Evolutionary conservation across 1,139 yeast genomes (phyloP).

Genomic region (Hansenula sp.): DNA sequence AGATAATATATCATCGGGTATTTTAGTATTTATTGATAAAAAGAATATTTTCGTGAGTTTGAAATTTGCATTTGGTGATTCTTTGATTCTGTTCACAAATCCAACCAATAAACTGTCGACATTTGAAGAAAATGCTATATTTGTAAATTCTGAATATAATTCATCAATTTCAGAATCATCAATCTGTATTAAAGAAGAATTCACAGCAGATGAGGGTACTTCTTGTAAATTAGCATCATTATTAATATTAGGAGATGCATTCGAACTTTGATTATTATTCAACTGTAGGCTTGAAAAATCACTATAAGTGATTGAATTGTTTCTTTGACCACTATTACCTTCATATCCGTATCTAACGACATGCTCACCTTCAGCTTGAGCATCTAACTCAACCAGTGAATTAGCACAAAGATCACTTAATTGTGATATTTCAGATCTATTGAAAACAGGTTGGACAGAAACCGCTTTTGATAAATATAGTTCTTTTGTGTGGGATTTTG

Average conservation of each 20-base stretch:
- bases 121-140: slow-evolving; percentile 44
- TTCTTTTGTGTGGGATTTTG: slow-evolving; percentile 92
- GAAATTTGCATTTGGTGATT: slow-evolving; percentile 34
- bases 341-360: slow-evolving; percentile 25
- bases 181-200: slow-evolving; percentile 7
- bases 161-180: slow-evolving; percentile 51
- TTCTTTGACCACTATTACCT: slow-evolving; percentile 8
- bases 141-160: slow-evolving; percentile 61
- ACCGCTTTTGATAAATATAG: slow-evolving; percentile 88
- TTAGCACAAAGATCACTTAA: slow-evolving; percentile 80
- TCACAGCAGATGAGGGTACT: slow-evolving; percentile 3
- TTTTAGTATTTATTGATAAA: slow-evolving; percentile 49
- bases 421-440: slow-evolving; percentile 80
- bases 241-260: slow-evolving; percentile 15
- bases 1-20: slow-evolving; percentile 36
- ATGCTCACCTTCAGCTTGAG: slow-evolving; percentile 74
- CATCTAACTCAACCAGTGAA: slow-evolving; percentile 78
- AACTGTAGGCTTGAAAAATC: slow-evolving; percentile 21
- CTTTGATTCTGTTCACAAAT: slow-evolving; percentile 45
- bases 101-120: slow-evolving; percentile 36
- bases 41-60: slow-evolving; percentile 63
- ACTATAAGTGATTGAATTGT: slow-evolving; percentile 13
- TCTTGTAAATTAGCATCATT: background rate
- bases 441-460: slow-evolving; percentile 94
- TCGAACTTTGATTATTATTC: background rate